Conservation (phyloP, 1,139 yeast species). For the Waltiozyma sp. region DNA sequence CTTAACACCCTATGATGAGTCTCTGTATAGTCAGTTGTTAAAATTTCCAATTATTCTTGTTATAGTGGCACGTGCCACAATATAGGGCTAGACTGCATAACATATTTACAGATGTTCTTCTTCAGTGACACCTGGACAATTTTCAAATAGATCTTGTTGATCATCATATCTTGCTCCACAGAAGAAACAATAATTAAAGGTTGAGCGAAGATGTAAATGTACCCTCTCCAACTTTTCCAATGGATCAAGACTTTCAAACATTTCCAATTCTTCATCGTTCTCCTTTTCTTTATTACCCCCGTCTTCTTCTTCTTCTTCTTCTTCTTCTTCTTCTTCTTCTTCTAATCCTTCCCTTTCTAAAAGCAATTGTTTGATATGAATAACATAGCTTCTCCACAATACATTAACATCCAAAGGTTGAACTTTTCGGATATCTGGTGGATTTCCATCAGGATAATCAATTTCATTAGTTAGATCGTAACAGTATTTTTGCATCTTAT, state of each 20-base stretch:
- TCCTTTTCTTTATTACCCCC: constrained; percentile 6
- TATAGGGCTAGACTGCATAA: too few species aligned
- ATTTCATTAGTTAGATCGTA: constrained; percentile 22
- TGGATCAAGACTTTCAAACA: constrained; percentile 19
- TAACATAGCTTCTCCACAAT: constrained; percentile 24
- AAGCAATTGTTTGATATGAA: constrained; percentile 6
- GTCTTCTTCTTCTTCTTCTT: constrained; percentile 1
- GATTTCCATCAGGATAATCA: constrained; percentile 11
- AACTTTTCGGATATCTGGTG: constrained; percentile 6
- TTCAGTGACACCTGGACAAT: constrained; percentile 36
- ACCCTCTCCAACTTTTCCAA: constrained; percentile 22
- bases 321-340: not conserved
- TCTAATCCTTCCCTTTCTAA: constrained; percentile 4
- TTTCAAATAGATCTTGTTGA: constrained; percentile 26
- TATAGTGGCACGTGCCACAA: too few species aligned
- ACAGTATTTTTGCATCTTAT: constrained; percentile 22
- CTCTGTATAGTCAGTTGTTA: too few species aligned
- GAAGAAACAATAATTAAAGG: constrained; percentile 34
- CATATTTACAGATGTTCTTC: too few species aligned
- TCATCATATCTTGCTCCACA: constrained; percentile 32
- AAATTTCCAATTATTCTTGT: too few species aligned
- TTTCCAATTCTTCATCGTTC: constrained; percentile 22
- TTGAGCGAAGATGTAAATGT: constrained; percentile 26
- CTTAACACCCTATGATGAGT: too few species aligned
- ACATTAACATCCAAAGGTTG: constrained; percentile 24